These are phyloP conservation scores for Hymenoscyphus albidus DNA, from an alignment of 2,329 filamentous ascomycete genomes.

Conservation along the genomic window DNA sequence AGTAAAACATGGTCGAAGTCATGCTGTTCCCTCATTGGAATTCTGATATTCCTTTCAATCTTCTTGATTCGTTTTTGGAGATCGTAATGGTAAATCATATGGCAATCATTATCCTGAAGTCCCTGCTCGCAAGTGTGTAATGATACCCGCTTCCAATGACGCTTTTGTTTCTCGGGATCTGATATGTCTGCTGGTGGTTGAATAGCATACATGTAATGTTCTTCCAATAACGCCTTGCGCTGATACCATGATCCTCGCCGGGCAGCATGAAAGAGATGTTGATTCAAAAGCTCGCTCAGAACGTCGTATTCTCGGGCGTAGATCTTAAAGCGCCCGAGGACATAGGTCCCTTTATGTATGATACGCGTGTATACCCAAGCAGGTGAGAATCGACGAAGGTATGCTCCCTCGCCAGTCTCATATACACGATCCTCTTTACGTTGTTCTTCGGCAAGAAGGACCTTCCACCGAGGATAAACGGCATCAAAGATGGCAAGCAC, in stretches of 20 bases:
- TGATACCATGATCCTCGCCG: conserved; percentile 92
- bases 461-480: conserved; percentile 77
- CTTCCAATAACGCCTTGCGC: conserved; percentile 87
- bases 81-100: conserved; percentile 91
- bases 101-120: conserved; percentile 82
- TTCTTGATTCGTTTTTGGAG: conserved; percentile 91
- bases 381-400: conserved; percentile 83
- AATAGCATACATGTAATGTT: conserved; percentile 81
- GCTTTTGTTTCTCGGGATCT: conserved; percentile 62
- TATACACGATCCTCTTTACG: conserved; percentile 74
- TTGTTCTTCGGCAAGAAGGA: conserved; percentile 68
- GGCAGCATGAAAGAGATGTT: conserved; percentile 80
- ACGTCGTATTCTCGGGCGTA: conserved; percentile 73
- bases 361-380: conserved; percentile 93
- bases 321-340: conserved; percentile 77
- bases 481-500: conserved; percentile 70
- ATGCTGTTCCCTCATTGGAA: conserved; percentile 83
- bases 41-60: conserved; percentile 77
- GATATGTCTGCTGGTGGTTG: conserved; percentile 21
- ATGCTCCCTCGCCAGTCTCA: conserved; percentile 79
- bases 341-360: conserved; percentile 78
- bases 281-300: conserved; percentile 69
- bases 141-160: conserved; percentile 75
- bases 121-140: conserved; percentile 79
- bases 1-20: conserved; percentile 86